A percentile compares a stretch with the other conserved stretches of the same genome.
Evolutionary conservation across 768 basidiomycete species (phyloP).

Genomic region (Dacryopinax primogenitus): DNA sequence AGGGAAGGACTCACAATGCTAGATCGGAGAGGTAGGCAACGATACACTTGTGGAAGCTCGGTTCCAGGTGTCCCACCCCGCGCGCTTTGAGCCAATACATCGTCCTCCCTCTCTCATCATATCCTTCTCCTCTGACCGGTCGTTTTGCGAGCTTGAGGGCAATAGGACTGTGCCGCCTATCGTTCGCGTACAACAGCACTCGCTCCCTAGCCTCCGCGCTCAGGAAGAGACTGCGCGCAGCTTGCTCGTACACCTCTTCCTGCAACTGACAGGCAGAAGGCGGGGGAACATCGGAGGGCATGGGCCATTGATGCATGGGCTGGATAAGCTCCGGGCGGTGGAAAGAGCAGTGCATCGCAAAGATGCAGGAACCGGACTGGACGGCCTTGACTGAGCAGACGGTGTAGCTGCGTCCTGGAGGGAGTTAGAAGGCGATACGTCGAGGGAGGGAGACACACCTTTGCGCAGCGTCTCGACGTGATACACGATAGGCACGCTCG

Average conservation of each 20-base stretch:
- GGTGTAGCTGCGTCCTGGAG: constrained; percentile 45
- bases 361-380: constrained; percentile 40
- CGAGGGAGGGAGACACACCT: constrained; percentile 2
- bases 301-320: constrained; percentile 51
- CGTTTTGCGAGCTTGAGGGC: constrained; percentile 41
- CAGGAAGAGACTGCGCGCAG: constrained; percentile 11
- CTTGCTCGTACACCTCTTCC: constrained; percentile 30
- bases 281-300: constrained; percentile 41
- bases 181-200: constrained; percentile 31
- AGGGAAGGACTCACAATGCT: constrained; percentile 44
- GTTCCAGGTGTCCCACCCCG: constrained; percentile 49
- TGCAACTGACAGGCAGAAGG: constrained; percentile 55
- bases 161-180: constrained; percentile 55
- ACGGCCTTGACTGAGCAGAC: constrained; percentile 44
- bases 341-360: constrained; percentile 68
- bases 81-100: constrained; percentile 76
- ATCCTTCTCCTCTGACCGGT: constrained; percentile 9
- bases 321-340: constrained; percentile 68
- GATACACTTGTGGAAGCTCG: constrained; percentile 76
- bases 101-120: constrained; percentile 3
- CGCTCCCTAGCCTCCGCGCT: neutral
- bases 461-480: constrained; percentile 62
- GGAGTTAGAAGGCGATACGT: neutral
- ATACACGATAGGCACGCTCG: constrained; percentile 62
- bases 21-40: constrained; percentile 67